These are phyloP conservation scores for Tremella fuciformis DNA, from an alignment of 768 basidiomycete species.

Conservation along the genomic window DNA sequence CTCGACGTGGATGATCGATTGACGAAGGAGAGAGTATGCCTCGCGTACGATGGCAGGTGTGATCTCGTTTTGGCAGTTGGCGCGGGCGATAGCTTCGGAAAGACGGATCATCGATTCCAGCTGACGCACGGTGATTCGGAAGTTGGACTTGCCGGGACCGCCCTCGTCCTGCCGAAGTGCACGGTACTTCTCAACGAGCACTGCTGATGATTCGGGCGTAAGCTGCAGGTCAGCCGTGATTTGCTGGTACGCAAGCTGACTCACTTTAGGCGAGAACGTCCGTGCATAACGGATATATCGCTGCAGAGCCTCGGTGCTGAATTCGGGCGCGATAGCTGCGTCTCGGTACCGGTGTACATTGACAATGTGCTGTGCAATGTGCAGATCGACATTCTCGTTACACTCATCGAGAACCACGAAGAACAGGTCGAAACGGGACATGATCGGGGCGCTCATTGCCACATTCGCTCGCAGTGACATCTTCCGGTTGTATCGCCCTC, in stretches of 20 bases:
- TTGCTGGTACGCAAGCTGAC: slow-evolving; percentile 16
- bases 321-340: slow-evolving; percentile 91
- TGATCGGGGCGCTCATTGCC: slow-evolving; percentile 96
- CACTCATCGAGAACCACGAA: slow-evolving; percentile 98
- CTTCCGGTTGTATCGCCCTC: slow-evolving; percentile 93
- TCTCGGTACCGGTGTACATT: slow-evolving; percentile 95
- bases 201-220: slow-evolving; percentile 84
- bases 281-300: slow-evolving; percentile 94
- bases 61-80: slow-evolving; percentile 96
- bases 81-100: slow-evolving; percentile 93
- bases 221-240: slow-evolving; percentile 58
- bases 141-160: slow-evolving; percentile 79
- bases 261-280: slow-evolving; percentile 94
- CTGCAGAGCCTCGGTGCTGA: slow-evolving; percentile 93
- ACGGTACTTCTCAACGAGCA: slow-evolving; percentile 93
- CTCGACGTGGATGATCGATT: slow-evolving; percentile 98
- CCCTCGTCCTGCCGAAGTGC: slow-evolving; percentile 88
- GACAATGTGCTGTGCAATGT: slow-evolving; percentile 94
- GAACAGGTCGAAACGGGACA: slow-evolving; percentile 98
- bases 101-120: slow-evolving; percentile 97
- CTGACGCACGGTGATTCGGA: slow-evolving; percentile 95
- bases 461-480: slow-evolving; percentile 86
- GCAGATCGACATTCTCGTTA: slow-evolving; percentile 83
- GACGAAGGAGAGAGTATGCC: slow-evolving; percentile 85
- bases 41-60: slow-evolving; percentile 91